Evolutionary conservation across 345 rosid genomes (phyloP), one percentile per base, ranked within the genome.

Genomic region (Sapria himalayana): DNA sequence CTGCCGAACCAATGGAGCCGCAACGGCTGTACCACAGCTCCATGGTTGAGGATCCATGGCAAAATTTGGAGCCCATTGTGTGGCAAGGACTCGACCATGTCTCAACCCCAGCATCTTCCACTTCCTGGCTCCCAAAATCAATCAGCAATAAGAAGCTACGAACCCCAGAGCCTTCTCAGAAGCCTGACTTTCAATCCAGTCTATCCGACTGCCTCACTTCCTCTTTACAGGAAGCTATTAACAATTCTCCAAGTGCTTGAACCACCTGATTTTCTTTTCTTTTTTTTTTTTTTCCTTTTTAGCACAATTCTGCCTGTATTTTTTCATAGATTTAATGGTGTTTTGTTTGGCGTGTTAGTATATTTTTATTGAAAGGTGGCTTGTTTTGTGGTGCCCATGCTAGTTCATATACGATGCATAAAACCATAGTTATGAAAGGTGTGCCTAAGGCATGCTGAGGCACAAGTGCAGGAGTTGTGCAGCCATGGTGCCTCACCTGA

Each of bases 171-270:
- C 21, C 74, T 43, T 51, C 67, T 41, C 56, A 32, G 19, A 56
- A 60, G 47, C 57, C 67, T 32, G 59, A 31, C 50, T 58, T 69
- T 36, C 58, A 59, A 55, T 69, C 51, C 39, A 73, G 74, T 63
- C 92, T 86, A 38, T 86, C 97, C 29, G 85, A 78, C 38, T 86
- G 67, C 57, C 92, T 85, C 37, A 81, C 94, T 51, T 70, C 84
- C 43, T 65, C 86, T 29, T 61, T 81, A 42, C 63, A 75, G 39
- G 85, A 81, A 53, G 73, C 72, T 17, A 38, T 51, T 15, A 53
- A 56, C 7, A 59, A 63, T 44, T 37, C 51, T 13, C 24, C 60
- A 33, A 59, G 52, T 46, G 50, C 38, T 12, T 69, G 52, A 66
- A n/a, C n/a, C n/a, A n/a, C n/a, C n/a, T n/a, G n/a, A n/a, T n/a